Evolutionary conservation across 148 eudicot genomes (phyloP).

Genomic region (Beta vulgaris): DNA sequence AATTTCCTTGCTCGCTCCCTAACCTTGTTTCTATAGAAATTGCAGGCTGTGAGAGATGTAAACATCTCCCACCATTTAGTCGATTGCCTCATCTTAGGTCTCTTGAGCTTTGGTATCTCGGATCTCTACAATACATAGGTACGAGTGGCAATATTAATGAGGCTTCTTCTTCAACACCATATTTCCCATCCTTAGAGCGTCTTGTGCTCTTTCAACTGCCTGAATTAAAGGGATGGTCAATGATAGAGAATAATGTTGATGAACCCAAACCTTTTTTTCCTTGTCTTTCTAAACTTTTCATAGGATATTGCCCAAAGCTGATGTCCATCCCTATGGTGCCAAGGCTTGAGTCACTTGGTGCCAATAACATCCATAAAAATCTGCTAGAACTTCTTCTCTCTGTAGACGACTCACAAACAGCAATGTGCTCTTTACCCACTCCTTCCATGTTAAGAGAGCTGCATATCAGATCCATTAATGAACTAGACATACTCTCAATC

Average conservation of each 20-base stretch:
- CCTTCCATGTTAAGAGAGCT: background rate
- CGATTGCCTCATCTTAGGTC: constrained; percentile 2
- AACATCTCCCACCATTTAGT: background rate
- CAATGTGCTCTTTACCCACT: background rate
- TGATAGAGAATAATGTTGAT: too few relatives aligned
- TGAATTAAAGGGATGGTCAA: background rate
- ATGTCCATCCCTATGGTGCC: constrained; percentile 13
- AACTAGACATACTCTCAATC: background rate
- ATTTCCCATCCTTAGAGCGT: background rate
- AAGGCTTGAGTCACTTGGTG: background rate
- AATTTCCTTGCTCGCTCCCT: background rate
- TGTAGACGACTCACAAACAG: background rate
- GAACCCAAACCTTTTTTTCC: background rate
- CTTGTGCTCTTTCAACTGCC: background rate
- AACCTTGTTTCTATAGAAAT: background rate
- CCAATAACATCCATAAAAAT: background rate
- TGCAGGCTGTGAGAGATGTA: background rate
- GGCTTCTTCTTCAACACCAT: background rate
- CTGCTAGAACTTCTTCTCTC: background rate
- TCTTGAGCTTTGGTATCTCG: constrained; percentile 2
- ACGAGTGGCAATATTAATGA: background rate
- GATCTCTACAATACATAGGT: background rate
- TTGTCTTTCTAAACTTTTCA: background rate
- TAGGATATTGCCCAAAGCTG: background rate
- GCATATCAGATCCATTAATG: background rate